A percentile compares a stretch with the other conserved stretches of the same genome.
Conservation (phyloP, 2,329 filamentous ascomycete species). For the Colletotrichum sp. region DNA sequence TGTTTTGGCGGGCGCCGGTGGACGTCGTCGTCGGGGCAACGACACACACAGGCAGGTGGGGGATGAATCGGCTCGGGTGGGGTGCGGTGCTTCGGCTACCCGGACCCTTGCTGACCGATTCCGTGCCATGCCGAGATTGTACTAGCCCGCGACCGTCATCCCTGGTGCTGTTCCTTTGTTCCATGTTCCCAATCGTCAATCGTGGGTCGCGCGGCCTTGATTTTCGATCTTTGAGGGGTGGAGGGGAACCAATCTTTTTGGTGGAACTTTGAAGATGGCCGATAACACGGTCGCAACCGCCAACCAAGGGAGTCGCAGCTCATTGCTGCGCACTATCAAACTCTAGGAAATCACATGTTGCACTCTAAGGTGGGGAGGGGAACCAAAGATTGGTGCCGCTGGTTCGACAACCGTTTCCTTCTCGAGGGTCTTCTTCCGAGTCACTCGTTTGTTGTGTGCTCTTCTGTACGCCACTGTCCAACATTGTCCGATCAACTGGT, state of each 20-base stretch:
- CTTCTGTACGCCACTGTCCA: background rate
- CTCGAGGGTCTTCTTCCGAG: background rate
- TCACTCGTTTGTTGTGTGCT: background rate
- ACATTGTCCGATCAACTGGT: background rate
- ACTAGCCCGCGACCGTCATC: background rate
- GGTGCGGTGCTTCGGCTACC: background rate
- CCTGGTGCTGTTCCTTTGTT: background rate
- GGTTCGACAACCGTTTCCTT: background rate
- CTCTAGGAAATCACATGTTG: conserved; percentile 9
- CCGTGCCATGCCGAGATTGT: background rate
- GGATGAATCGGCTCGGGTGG: background rate
- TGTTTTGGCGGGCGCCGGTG: conserved; percentile 3
- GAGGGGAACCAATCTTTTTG: background rate
- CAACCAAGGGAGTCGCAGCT: background rate
- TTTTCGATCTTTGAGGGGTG: background rate
- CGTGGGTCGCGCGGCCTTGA: background rate
- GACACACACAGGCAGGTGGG: background rate
- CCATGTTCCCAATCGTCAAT: background rate
- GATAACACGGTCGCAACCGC: background rate
- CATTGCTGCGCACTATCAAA: background rate
- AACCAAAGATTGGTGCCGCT: background rate
- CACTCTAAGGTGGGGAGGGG: background rate
- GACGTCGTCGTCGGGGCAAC: background rate
- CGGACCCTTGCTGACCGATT: background rate
- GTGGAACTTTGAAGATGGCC: background rate